phyloP scores from a whole-genome alignment of 805 yeast species.

The Kuraishia molischiana region DNA sequence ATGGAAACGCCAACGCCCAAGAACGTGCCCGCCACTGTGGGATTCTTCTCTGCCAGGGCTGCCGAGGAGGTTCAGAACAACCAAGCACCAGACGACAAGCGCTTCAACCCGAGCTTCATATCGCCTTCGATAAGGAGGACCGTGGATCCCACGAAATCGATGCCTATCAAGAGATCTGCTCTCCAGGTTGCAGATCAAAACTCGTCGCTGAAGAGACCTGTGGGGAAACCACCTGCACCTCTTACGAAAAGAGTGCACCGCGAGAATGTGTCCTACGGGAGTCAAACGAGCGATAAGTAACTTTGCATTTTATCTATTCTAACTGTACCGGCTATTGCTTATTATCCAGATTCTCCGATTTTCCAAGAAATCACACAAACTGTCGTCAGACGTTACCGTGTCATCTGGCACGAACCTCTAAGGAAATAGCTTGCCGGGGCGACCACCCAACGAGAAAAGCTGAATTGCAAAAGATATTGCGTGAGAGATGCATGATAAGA shows the following conservation, averaged over 20 bases:
- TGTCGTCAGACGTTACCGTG: too few species aligned
- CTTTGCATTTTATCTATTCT: too few species aligned
- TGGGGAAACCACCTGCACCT: neutral
- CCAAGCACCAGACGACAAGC: constrained; percentile 25
- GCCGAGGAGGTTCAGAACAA: constrained; percentile 47
- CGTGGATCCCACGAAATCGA: constrained; percentile 59
- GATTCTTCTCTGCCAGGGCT: constrained; percentile 56
- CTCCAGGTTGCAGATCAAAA: constrained; percentile 3
- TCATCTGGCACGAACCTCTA: too few species aligned
- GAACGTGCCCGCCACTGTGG: constrained; percentile 13
- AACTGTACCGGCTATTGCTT: too few species aligned
- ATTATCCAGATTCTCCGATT: too few species aligned
- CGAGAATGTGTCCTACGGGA: too few species aligned
- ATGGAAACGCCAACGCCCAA: constrained; percentile 1
- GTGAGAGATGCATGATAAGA: too few species aligned
- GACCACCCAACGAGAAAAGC: too few species aligned
- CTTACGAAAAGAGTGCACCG: neutral
- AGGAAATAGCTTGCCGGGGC: too few species aligned
- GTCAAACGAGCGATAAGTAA: too few species aligned
- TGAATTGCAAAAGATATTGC: too few species aligned
- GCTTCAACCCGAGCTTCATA: constrained; percentile 49
- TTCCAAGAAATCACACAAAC: too few species aligned
- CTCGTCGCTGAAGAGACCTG: neutral
- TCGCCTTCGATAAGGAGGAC: constrained; percentile 48
- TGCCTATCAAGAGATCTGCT: constrained; percentile 41